Conservation (phyloP, 495 filamentous ascomycete genomes). For the Neurospora africana region DNA sequence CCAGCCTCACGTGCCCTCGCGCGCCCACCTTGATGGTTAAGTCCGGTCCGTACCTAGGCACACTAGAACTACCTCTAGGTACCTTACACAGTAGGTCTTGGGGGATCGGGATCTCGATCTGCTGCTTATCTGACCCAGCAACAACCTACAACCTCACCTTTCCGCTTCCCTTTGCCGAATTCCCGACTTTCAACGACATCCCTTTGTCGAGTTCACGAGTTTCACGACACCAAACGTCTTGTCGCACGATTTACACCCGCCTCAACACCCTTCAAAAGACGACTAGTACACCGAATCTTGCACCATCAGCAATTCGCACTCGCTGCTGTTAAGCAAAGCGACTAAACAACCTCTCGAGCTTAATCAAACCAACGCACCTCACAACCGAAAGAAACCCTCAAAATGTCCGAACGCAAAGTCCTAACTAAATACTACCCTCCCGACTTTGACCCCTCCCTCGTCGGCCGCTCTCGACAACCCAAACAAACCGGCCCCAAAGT, state of each 20-base stretch:
- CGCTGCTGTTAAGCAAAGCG: neutral
- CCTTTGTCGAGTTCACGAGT: neutral
- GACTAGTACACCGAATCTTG: neutral
- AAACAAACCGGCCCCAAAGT: constrained; percentile 71
- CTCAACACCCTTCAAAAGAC: neutral
- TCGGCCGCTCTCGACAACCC: constrained; percentile 51
- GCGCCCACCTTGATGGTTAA: neutral
- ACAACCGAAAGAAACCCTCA: too few species aligned
- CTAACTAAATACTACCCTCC: constrained; percentile 81
- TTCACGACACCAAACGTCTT: neutral
- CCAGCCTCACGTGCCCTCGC: neutral
- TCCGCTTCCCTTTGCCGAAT: neutral
- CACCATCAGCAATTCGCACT: neutral
- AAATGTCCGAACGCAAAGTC: constrained; percentile 92
- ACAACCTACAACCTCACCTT: neutral
- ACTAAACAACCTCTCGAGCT: neutral
- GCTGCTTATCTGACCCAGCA: neutral
- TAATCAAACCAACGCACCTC: too few species aligned
- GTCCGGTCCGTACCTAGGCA: neutral
- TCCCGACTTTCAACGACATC: neutral
- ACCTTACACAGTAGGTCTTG: too few species aligned
- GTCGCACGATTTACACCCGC: neutral
- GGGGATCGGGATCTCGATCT: neutral
- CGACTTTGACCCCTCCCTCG: constrained; percentile 88
- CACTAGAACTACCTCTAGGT: too few species aligned